Percentiles rank a stretch among this genome's conserved stretches.
Evolutionary conservation across 2,329 filamentous ascomycete genomes (phyloP).

Genomic region (Aspergillus uvarum): DNA sequence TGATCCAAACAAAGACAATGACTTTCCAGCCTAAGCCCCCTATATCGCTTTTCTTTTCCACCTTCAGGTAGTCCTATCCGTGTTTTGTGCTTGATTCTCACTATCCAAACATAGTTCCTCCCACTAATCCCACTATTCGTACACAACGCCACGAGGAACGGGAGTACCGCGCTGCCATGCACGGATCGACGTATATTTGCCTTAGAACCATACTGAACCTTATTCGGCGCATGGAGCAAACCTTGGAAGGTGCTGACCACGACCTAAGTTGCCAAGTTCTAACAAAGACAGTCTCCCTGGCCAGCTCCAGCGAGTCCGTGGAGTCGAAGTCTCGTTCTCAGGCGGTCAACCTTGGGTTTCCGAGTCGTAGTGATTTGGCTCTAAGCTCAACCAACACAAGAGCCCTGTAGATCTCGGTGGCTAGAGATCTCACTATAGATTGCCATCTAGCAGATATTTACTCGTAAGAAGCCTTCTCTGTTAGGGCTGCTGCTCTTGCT

Average conservation of each 20-base stretch:
- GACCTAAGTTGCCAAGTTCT: not conserved
- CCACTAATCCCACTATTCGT: constrained; percentile 4
- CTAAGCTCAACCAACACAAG: not conserved
- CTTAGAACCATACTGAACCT: not conserved
- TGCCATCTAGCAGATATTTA: not conserved
- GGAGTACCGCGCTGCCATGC: constrained; percentile 17
- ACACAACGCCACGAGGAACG: constrained; percentile 21
- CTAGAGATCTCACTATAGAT: not conserved
- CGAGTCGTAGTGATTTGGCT: not conserved
- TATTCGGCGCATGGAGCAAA: not conserved
- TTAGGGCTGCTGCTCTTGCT: not conserved
- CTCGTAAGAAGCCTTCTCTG: not conserved
- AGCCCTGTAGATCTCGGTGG: not conserved
- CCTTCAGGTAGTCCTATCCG: not conserved
- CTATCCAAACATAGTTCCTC: constrained; percentile 1
- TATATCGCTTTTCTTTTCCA: not conserved
- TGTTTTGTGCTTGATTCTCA: constrained; percentile 1
- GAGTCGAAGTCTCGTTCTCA: not conserved
- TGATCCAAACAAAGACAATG: not conserved
- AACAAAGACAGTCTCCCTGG: not conserved
- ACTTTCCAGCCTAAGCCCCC: not conserved
- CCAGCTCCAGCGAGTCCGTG: not conserved
- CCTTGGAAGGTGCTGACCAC: not conserved
- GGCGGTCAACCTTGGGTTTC: not conserved
- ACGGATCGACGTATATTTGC: constrained; percentile 20